These are phyloP conservation scores for Smittium mucronatum DNA, from an alignment of 371 early-diverging fungal species.

Conservation along the genomic window DNA sequence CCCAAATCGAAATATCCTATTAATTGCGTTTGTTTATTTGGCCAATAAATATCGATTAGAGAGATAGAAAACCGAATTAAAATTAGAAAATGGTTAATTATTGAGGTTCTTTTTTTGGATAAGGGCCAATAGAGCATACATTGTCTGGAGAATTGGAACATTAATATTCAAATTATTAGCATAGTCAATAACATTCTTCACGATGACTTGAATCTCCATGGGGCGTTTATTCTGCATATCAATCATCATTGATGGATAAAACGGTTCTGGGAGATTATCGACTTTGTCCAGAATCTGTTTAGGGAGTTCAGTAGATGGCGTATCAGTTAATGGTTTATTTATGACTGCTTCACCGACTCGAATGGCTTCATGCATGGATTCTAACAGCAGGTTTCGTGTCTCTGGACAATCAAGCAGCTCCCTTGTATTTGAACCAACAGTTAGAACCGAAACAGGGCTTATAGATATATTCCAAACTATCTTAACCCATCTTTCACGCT, in stretches of 20 bases:
- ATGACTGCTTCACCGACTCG: conserved; percentile 29
- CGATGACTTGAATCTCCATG: conserved; percentile 34
- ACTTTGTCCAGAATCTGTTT: conserved; percentile 18
- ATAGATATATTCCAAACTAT: conserved; percentile 74
- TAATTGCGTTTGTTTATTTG: no score
- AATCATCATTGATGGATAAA: conserved; percentile 34
- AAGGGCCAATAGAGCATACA: conserved; percentile 19
- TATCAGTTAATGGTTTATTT: conserved; percentile 20
- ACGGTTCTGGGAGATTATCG: conserved; percentile 2
- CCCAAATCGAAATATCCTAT: no score
- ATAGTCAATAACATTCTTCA: conserved; percentile 22
- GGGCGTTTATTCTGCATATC: conserved; percentile 26
- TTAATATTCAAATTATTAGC: conserved; percentile 18
- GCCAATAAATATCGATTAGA: no score
- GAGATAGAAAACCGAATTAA: no score
- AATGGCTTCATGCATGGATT: conserved; percentile 51
- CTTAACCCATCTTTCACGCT: conserved; percentile 66
- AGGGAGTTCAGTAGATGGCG: conserved; percentile 12
- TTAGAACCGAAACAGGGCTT: conserved; percentile 54
- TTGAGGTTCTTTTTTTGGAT: background rate
- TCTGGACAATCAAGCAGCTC: conserved; percentile 40
- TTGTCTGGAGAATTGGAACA: conserved; percentile 28
- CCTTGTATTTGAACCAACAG: conserved; percentile 46
- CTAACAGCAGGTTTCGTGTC: conserved; percentile 35
- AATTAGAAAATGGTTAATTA: no score